Base-by-base conservation (phyloP, 352 stramenopile genomes). In the Blastocystis sp. region DNA sequence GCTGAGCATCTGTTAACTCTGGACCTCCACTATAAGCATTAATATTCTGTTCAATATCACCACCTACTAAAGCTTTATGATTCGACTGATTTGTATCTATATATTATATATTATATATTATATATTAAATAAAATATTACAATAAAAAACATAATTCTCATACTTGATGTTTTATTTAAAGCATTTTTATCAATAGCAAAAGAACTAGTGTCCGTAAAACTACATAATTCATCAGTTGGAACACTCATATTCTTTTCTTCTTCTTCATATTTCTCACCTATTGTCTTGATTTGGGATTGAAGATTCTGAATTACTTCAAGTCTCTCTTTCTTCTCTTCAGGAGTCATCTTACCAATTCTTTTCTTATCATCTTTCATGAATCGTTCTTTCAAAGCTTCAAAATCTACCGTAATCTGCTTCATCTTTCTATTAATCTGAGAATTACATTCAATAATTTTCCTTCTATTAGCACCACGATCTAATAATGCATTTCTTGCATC, bases 401-500 rank as follows among this genome's bases (percentile, higher is more conserved):
- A 62, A 18, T 62, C 54, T 6, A 10, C 52, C n/a, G 32, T 30
- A 16, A 62, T 62, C 19, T 62, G 39, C 52, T 62, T 62, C 23
- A 62, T n/a, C 37, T 62, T 62, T 42, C 54, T 62, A 27, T 42
- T 43, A 13, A 62, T 30, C 18, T 24, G 19, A 10, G 52, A 39
- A 24, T 62, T 62, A n/a, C 34, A 18, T n/a, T 62, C 52, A 35
- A 62, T 62, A 9, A 62, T 42, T 42, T 62, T 62, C 37, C 52
- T 54, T 6, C 52, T 24, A 35, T 62, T 62, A 10, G 52, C 52
- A 34, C 52, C 52, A 23, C 52, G 32, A 21, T 62, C 52, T 5
- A 42, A 54, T 13, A 62, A 16, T 7, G 48, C 52, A 35, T 62
- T 62, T 36, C 52, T 30, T 42, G 48, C 23, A 40, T 62, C 52